Base-by-base conservation (phyloP, 495 filamentous ascomycete genomes). In the Friedmanniomyces simplex region DNA sequence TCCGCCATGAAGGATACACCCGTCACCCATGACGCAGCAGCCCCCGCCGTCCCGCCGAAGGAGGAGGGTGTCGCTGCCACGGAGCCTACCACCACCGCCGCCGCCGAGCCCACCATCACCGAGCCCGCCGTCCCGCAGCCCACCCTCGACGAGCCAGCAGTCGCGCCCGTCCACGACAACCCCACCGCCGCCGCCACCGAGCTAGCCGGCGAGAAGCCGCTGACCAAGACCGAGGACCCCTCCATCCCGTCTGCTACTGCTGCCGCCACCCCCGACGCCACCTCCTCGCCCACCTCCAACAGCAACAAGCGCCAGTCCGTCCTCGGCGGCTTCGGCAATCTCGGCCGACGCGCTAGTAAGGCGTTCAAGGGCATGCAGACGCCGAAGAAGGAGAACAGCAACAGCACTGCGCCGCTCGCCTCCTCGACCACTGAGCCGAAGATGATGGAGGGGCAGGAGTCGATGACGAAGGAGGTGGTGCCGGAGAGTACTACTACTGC, bases 271-370 rank as follows among this genome's bases (percentile, higher is more conserved):
- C 41, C 47, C 26, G 63, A 65, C 16, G 42, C 47, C 11, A 45
- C 56, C 50, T 57, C 58, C 22, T 24, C 57, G 2, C 34, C 58
- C 50, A 6, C 45, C 54, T 30, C 52, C 59, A n/a, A n/a, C n/a
- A n/a, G n/a, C n/a, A n/a, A n/a, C n/a, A 59, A 71, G 67, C 71
- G 74, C 54, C 65, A 62, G 22, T 74, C 69, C 59, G 69, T 76
- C 60, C 70, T 76, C 45, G 60, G 63, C 39, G 61, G 56, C 61
- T 71, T 76, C 36, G 61, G 64, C 36, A 60, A 55, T 58, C 54
- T 71, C 28, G 59, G 59, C 43, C 63, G 66, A 49, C 63, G 64
- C 37, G 66, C 61, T 21, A 60, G 56, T 46, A 64, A 64, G 58
- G 61, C 61, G 13, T 57, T 64, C 57, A 57, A 54, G 24, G 49